Conservation (phyloP, 192 early-diverging fungal genomes). For the Podila verticillata region DNA sequence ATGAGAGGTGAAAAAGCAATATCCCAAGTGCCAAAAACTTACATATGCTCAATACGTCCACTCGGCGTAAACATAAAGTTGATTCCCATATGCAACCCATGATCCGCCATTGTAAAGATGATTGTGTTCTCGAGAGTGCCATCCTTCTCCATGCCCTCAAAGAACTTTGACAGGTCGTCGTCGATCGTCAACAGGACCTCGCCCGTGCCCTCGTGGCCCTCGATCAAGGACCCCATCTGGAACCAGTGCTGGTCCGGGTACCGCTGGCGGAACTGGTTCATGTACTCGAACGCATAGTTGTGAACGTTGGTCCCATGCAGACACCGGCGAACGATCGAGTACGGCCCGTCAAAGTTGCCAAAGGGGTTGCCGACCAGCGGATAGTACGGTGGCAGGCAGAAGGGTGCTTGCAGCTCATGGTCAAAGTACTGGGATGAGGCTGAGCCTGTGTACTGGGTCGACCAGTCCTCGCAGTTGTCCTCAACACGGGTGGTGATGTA, state of each 20-base stretch:
- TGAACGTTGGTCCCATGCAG: conserved; percentile 53
- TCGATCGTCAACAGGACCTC: conserved; percentile 51
- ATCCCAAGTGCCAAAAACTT: conserved; percentile 4
- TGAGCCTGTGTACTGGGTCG: conserved; percentile 50
- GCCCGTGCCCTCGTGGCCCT: conserved; percentile 55
- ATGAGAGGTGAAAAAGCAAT: conserved; percentile 2
- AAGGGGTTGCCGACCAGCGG: conserved; percentile 56
- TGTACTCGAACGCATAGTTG: conserved; percentile 51
- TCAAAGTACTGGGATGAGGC: conserved; percentile 53
- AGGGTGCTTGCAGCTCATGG: conserved; percentile 64
- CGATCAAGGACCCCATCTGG: conserved; percentile 52
- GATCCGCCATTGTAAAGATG: conserved; percentile 53
- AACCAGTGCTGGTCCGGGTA: conserved; percentile 47
- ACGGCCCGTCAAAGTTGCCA: conserved; percentile 61
- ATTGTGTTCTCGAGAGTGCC: conserved; percentile 53
- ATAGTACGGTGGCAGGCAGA: conserved; percentile 64
- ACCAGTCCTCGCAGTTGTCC: conserved; percentile 64
- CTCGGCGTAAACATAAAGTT: conserved; percentile 51
- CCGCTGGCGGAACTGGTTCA: conserved; percentile 46
- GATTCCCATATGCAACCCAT: conserved; percentile 58
- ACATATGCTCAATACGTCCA: conserved; percentile 54
- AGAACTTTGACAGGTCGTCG: conserved; percentile 35
- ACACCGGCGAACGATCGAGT: conserved; percentile 50
- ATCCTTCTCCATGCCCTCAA: conserved; percentile 45
- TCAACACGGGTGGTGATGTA: conserved; percentile 63